These are phyloP conservation scores for Suhomyces xylopsoci DNA, from an alignment of 805 yeast genomes.

Conservation along the genomic window DNA sequence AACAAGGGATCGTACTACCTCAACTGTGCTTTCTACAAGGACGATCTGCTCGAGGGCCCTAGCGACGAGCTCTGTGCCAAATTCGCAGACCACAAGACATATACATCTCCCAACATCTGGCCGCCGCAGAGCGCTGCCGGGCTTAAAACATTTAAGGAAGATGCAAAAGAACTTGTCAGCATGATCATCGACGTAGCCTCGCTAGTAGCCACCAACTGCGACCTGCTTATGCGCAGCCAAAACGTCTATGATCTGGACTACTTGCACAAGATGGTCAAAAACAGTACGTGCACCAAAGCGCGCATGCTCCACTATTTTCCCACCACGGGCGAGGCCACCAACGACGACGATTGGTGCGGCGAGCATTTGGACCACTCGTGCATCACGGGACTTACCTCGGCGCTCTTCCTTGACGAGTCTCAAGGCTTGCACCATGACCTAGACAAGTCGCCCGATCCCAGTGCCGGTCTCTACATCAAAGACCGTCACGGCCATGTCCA, in stretches of 20 bases:
- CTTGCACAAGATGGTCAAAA: conserved; percentile 43
- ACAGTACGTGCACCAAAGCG: conserved; percentile 56
- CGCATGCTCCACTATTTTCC: conserved; percentile 56
- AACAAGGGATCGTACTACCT: conserved; percentile 57
- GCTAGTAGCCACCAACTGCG: conserved; percentile 54
- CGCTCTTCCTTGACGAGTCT: conserved; percentile 45
- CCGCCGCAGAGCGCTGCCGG: conserved; percentile 28
- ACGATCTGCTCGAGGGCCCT: conserved; percentile 47
- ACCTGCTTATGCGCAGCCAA: conserved; percentile 31
- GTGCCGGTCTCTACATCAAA: conserved; percentile 50
- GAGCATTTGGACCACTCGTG: conserved; percentile 61
- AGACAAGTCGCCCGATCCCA: conserved; percentile 39
- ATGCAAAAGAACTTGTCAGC: conserved; percentile 38
- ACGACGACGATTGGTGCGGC: conserved; percentile 54
- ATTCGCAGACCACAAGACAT: conserved; percentile 38
- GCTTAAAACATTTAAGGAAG: conserved; percentile 31
- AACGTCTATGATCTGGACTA: conserved; percentile 18
- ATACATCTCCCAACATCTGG: conserved; percentile 53
- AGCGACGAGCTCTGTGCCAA: conserved; percentile 25
- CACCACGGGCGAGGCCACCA: conserved; percentile 1
- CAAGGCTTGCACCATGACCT: conserved; percentile 20
- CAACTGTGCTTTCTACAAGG: conserved; percentile 54
- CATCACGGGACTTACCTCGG: conserved; percentile 57
- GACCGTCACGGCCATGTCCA: conserved; percentile 43
- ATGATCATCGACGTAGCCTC: conserved; percentile 49